Evolutionary conservation across 305 asterid genomes (phyloP), one percentile per base, ranked within the genome.

Genomic region (Rubia peregrina): DNA sequence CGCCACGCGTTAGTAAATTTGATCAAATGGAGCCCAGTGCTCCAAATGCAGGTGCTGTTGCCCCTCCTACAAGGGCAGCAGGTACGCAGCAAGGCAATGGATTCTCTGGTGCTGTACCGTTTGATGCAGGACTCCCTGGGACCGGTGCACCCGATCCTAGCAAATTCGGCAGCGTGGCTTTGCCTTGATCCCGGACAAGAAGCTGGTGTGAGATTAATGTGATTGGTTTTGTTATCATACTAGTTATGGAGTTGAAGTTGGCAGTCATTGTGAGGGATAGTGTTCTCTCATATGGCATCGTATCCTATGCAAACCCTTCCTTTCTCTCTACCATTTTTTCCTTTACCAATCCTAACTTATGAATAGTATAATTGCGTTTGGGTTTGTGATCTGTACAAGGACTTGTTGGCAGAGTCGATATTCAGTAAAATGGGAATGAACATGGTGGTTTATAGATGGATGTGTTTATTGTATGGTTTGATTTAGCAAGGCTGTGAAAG

Each of bases 1-100:
- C 85, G 79, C 91, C 90, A 5, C 94, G 97, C 42, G 73, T 75
- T 74, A 66, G 89, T 1, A 90, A 87, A 75, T 92, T 92, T 30
- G 98, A 92, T 80, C 89, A 84, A 79, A 86, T 88, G 89, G 90
- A 81, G 7, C 81, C 77, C 48, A 74, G 82, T 0, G 79, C 74
- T 65, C 85, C 90, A 24, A 83, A 73, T 64, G 78, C 67, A 22
- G 83, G 71, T 48, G 55, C 19, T 55, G 75, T 65, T 68, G 72
- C 80, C 64, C 75, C 77, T 30, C 77, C 82, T 26, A 43, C 70
- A 70, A 69, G 80, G 73, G 82, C 84, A 17, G 80, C 59, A 6
- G 38, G 51, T 60, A 62, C 74, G 33, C 73, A 48, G 40, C 73
- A 55, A 24, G 76, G 83, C 72, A 76, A 78, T 51, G 85, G 72